These are phyloP conservation scores for Mollisia scopiformis DNA, from an alignment of 2,329 filamentous ascomycete species.

Conservation along the genomic window DNA sequence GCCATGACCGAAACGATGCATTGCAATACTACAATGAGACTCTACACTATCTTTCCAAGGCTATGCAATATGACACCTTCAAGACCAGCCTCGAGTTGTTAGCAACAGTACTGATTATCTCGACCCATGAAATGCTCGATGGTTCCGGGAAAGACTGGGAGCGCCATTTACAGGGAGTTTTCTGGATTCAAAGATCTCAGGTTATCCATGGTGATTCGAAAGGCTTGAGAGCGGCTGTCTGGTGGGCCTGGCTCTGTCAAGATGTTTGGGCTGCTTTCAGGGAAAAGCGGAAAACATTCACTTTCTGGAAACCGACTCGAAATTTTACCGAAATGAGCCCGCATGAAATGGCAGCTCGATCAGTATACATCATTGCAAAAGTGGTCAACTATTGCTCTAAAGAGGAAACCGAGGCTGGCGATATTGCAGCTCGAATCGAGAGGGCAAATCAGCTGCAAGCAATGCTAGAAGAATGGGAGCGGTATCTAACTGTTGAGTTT, in stretches of 20 bases:
- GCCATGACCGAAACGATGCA: conserved; percentile 41
- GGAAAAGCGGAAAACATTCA: conserved; percentile 57
- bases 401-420: conserved; percentile 48
- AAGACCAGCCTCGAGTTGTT: conserved; percentile 60
- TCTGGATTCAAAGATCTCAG: conserved; percentile 67
- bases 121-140: conserved; percentile 69
- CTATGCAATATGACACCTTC: conserved; percentile 60
- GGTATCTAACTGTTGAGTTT: conserved; percentile 38
- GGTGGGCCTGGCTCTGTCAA: conserved; percentile 70
- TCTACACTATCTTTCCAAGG: conserved; percentile 61
- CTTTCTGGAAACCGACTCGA: conserved; percentile 59
- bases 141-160: conserved; percentile 59
- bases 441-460: conserved; percentile 49
- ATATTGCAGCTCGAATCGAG: conserved; percentile 46
- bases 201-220: conserved; percentile 61
- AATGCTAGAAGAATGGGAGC: conserved; percentile 53
- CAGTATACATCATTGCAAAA: conserved; percentile 58
- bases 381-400: conserved; percentile 60
- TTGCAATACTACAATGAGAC: conserved; percentile 65
- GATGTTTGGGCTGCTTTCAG: conserved; percentile 68
- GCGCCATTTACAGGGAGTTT: conserved; percentile 64
- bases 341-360: conserved; percentile 55
- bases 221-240: conserved; percentile 59
- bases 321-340: conserved; percentile 50
- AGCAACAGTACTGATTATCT: conserved; percentile 61